Conservation (phyloP, 2,329 filamentous ascomycete species). For the Zymoseptoria ardabiliae region DNA sequence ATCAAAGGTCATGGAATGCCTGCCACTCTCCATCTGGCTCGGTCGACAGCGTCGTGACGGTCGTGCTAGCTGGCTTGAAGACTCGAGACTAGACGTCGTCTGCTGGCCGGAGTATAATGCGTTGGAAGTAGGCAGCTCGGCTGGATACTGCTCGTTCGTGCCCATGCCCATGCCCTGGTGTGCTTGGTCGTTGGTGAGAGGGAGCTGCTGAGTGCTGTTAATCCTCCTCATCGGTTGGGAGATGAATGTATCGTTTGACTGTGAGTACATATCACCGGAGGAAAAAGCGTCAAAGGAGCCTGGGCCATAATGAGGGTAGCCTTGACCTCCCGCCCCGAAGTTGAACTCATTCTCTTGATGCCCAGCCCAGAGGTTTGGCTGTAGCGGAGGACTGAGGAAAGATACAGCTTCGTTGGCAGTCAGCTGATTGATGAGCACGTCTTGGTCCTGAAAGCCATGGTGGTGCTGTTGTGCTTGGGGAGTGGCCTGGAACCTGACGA, state of each 20-base stretch:
- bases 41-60: too few relatives aligned
- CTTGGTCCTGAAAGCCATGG: background rate
- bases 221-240: too few relatives aligned
- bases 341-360: background rate
- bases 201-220: background rate
- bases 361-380: background rate
- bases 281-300: background rate
- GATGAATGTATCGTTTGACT: background rate
- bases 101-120: too few relatives aligned
- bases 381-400: background rate
- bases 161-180: too few relatives aligned
- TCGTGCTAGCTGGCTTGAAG: too few relatives aligned
- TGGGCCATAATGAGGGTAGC: background rate
- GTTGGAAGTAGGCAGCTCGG: too few relatives aligned
- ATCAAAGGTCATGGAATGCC: too few relatives aligned
- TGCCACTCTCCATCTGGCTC: too few relatives aligned
- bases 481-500: background rate
- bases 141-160: too few relatives aligned
- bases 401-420: background rate
- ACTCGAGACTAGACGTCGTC: too few relatives aligned
- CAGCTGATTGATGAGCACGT: background rate
- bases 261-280: background rate
- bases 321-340: background rate
- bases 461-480: background rate
- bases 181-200: too few relatives aligned